A percentile compares a stretch with the other conserved stretches of the same genome.
These are phyloP conservation scores for Inonotus obliquus DNA, from an alignment of 1,284 basidiomycete genomes.

Conservation along the genomic window DNA sequence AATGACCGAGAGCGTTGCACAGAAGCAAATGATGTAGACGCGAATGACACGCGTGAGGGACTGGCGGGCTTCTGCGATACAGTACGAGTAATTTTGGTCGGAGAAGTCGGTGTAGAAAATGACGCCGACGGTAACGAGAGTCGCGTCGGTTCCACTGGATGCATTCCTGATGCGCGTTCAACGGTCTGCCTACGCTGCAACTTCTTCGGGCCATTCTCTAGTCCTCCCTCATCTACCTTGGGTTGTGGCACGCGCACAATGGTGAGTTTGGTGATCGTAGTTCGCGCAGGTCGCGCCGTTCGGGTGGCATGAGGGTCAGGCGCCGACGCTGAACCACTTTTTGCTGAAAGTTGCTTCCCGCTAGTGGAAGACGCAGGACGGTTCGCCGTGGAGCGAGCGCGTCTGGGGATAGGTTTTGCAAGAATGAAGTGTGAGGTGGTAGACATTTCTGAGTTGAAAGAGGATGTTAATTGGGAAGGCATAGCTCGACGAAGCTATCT, in stretches of 20 bases:
- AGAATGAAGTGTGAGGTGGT: not conserved
- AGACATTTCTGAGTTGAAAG: not conserved
- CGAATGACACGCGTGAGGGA: constrained; percentile 4
- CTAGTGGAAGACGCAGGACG: constrained; percentile 12
- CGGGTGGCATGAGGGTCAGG: constrained; percentile 60
- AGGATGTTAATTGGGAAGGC: not conserved
- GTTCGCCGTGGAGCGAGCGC: not conserved
- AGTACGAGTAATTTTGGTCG: not conserved
- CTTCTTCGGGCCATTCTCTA: not conserved
- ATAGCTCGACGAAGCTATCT: not conserved
- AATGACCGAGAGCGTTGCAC: not conserved
- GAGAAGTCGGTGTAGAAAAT: constrained; percentile 4
- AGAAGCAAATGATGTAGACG: constrained; percentile 7
- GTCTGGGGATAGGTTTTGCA: constrained; percentile 2
- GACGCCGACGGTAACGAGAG: constrained; percentile 2
- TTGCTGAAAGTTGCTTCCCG: constrained; percentile 39
- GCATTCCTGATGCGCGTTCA: not conserved
- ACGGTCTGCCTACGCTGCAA: not conserved
- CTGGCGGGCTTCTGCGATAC: not conserved
- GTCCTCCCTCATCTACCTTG: constrained; percentile 24
- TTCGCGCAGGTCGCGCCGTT: constrained; percentile 48
- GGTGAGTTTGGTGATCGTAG: constrained; percentile 61
- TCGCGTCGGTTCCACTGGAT: not conserved
- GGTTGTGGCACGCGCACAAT: constrained; percentile 59
- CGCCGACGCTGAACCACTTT: constrained; percentile 63